Conservation (phyloP, 2,329 filamentous ascomycete genomes). For the Penicillium oxalicum region DNA sequence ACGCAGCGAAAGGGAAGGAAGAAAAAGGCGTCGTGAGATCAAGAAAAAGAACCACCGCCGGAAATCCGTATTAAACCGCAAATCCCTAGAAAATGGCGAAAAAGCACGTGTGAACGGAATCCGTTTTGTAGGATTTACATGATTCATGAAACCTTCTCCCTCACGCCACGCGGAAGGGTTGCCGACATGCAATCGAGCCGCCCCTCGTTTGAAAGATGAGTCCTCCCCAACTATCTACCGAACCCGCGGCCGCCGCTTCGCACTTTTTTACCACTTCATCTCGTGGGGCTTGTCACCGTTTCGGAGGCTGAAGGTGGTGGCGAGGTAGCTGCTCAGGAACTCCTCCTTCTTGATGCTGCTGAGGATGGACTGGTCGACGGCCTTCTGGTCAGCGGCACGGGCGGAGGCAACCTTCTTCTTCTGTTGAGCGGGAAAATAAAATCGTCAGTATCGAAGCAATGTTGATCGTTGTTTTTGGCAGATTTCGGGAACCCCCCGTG, state of each 20-base stretch:
- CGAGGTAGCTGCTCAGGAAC: conserved; percentile 87
- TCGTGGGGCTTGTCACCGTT: conserved; percentile 99
- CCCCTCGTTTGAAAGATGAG: conserved; percentile 31
- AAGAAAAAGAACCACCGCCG: conserved; percentile 28
- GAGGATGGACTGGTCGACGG: conserved; percentile 92
- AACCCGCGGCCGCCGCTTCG: conserved; percentile 35
- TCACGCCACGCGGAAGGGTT: conserved; percentile 24
- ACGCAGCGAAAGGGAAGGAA: conserved; percentile 16
- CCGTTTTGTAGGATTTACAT: conserved; percentile 37
- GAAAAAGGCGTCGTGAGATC: conserved; percentile 18
- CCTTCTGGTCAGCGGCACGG: conserved; percentile 96
- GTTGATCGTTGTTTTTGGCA: no score
- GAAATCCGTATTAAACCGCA: conserved; percentile 30
- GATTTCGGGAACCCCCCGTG: neutral
- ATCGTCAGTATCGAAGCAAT: no score
- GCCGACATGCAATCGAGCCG: conserved; percentile 33
- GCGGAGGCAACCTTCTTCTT: conserved; percentile 94
- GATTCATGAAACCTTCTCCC: conserved; percentile 34
- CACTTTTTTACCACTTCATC: conserved; percentile 87
- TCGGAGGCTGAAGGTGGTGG: conserved; percentile 94
- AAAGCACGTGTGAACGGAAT: conserved; percentile 28
- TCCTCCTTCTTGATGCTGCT: conserved; percentile 98
- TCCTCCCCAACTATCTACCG: conserved; percentile 37
- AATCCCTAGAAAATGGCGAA: conserved; percentile 26
- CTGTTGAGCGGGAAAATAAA: conserved; percentile 46